Evolutionary conservation across 352 stramenopile genomes (phyloP), one percentile per base, ranked within the genome.

Genomic region (Blastocystis sp.): DNA sequence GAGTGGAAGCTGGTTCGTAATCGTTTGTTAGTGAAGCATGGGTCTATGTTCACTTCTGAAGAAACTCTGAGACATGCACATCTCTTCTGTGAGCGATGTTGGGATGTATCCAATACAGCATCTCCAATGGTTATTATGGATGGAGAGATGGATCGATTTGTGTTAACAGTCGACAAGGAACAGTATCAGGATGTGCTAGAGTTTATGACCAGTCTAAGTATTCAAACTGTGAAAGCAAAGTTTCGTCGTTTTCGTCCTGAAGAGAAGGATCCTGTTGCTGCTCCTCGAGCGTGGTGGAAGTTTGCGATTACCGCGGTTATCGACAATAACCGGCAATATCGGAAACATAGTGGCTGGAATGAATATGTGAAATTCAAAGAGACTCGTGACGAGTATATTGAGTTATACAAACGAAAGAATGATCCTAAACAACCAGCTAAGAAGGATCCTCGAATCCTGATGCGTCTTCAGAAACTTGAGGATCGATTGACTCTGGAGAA

Each of bases 161-260:
- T 33, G 6, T 24, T 88, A 6, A 22, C 27, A 3, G 11, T 88
- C 15, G 30, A 76, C 7, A 42, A 48, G 35, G n/a, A 88, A 13
- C 77, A 88, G 42, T 88, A 75, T 42, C n/a, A 1, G 27, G 54
- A 51, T 37, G 3, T 88, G 13, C 17, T 68, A 17, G 37, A 58
- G 7, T 88, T 88, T 53, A 30, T 88, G 11, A 70, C 9, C 24
- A n/a, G 19, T 22, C 77, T 88, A 15, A 88, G 53, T n/a, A 57
- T 37, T 17, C 77, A 78, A n/a, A 75, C 51, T 5, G 13, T 88
- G 17, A 22, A 33, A 44, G 77, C 51, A 1, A 54, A 44, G 13
- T 88, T 76, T 42, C 51, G 35, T 19, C 77, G 27, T 30, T 88
- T 77, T 70, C 58, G 70, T 30, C 70, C 70, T 51, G 7, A n/a